Conservation (phyloP, 2,329 filamentous ascomycete genomes). For the Trichothecium roseum region DNA sequence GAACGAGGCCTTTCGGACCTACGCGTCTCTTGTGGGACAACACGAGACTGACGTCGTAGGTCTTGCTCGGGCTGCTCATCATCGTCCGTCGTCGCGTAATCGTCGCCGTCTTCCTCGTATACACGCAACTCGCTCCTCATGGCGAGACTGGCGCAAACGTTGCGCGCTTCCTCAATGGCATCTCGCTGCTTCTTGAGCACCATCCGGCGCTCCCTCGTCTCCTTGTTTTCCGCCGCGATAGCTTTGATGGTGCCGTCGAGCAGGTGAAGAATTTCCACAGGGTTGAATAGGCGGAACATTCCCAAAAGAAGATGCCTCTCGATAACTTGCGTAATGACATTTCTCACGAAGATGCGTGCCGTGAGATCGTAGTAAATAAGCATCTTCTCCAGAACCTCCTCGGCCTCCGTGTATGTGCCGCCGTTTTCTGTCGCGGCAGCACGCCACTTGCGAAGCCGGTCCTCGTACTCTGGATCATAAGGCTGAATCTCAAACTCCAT, state of each 20-base stretch:
- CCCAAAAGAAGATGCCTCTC: conserved; percentile 40
- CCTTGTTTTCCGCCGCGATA: conserved; percentile 42
- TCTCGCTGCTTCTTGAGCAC: conserved; percentile 36
- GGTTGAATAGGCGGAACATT: conserved; percentile 41
- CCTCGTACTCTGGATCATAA: conserved; percentile 42
- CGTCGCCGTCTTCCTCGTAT: conserved; percentile 24
- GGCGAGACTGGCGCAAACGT: conserved; percentile 37
- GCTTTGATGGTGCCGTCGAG: conserved; percentile 31
- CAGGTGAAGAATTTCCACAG: conserved; percentile 39
- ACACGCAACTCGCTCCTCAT: conserved; percentile 40
- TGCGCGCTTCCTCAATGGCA: conserved; percentile 39
- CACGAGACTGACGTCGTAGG: conserved; percentile 1
- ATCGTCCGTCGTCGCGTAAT: conserved; percentile 18
- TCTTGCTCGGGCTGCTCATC: conserved; percentile 14
- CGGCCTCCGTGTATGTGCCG: conserved; percentile 36
- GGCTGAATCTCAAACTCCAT: conserved; percentile 43
- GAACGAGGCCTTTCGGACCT: neutral
- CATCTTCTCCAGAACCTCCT: conserved; percentile 45
- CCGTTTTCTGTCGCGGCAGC: conserved; percentile 29
- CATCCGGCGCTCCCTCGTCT: conserved; percentile 37
- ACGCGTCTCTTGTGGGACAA: neutral
- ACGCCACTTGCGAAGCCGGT: conserved; percentile 37
- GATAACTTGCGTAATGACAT: conserved; percentile 41
- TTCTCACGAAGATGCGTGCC: conserved; percentile 40
- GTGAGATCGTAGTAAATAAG: conserved; percentile 44